Evolutionary conservation across 192 early-diverging fungal species (phyloP).

Genomic region (Geranomyces variabilis): DNA sequence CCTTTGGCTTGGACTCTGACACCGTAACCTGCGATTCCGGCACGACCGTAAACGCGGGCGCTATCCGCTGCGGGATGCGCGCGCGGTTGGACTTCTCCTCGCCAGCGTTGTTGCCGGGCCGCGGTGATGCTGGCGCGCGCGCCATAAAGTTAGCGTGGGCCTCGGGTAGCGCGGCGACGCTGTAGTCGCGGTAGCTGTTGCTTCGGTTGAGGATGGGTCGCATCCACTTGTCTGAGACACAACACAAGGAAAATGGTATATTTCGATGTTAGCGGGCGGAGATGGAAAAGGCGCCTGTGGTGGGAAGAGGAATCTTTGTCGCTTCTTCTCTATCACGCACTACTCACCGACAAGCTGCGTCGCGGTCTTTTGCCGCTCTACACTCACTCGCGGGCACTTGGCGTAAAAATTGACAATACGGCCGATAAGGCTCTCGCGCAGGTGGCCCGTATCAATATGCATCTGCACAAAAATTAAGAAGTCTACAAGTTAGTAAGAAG

Average conservation of each 20-base stretch:
- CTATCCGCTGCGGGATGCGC: constrained; percentile 20
- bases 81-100: background rate
- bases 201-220: constrained; percentile 81
- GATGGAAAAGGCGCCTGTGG: background rate
- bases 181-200: constrained; percentile 60
- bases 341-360: constrained; percentile 62
- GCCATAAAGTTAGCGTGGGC: background rate
- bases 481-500: too few species aligned
- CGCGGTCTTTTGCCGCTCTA: constrained; percentile 69
- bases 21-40: constrained; percentile 5
- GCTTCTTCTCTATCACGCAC: too few species aligned
- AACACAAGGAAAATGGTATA: background rate
- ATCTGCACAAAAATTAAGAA: constrained; percentile 48
- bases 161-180: background rate
- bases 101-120: background rate
- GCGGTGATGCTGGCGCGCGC: background rate
- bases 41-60: constrained; percentile 17
- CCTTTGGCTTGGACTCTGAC: background rate
- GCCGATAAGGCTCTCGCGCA: constrained; percentile 82
- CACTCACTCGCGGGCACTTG: constrained; percentile 79
- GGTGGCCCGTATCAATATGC: constrained; percentile 73
- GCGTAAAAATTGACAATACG: constrained; percentile 87
- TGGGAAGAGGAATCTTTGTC: too few species aligned
- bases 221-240: constrained; percentile 76
- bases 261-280: background rate